A percentile compares a stretch with the other conserved stretches of the same genome.
Evolutionary conservation across 306 rosid species (phyloP).

Genomic region (Medicago truncatula): MtrunA17r5.0-ANR NC_053044.1:34642001-34642500

Average conservation of each 20-base stretch:
- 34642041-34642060: no score
- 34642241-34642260: slow-evolving; percentile 18
- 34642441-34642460: slow-evolving; percentile 81
- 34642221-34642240: slow-evolving; percentile 6
- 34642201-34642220: slow-evolving; percentile 19
- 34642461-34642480: slow-evolving; percentile 89
- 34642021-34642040: no score
- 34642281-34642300: slow-evolving; percentile 11
- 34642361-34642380: slow-evolving; percentile 42
- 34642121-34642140: no score
- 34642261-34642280: slow-evolving; percentile 40
- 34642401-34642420: slow-evolving; percentile 73
- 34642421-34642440: slow-evolving; percentile 74
- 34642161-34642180: slow-evolving; percentile 17
- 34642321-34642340: slow-evolving; percentile 18
- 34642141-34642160: no score
- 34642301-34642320: slow-evolving; percentile 21
- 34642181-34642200: slow-evolving; percentile 6
- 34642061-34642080: no score
- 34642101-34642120: no score
- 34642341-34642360: slow-evolving; percentile 30
- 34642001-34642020: no score
- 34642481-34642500: slow-evolving; percentile 48
- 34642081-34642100: no score
- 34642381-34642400: slow-evolving; percentile 84